Evolutionary conservation across 2,329 filamentous ascomycete genomes (phyloP).

Genomic region (Verticillium zaregamsianum): DNA sequence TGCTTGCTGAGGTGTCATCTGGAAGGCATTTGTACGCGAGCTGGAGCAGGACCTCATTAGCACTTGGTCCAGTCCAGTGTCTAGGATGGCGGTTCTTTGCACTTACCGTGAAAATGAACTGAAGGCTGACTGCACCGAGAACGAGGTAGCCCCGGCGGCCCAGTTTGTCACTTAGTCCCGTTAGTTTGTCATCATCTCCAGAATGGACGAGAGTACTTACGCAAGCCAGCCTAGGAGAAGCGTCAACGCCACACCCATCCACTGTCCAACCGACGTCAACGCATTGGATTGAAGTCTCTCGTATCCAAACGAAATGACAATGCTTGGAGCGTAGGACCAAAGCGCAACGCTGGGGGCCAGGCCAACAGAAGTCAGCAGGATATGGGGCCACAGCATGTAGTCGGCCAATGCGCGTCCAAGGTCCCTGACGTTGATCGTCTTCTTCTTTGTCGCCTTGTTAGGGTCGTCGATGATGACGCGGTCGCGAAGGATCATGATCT

Average conservation of each 20-base stretch:
- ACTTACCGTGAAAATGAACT: slow-evolving; percentile 11
- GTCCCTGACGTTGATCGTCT: slow-evolving; percentile 27
- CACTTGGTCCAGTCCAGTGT: no score
- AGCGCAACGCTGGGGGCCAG: slow-evolving; percentile 1
- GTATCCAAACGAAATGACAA: background rate
- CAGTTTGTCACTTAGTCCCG: slow-evolving; percentile 6
- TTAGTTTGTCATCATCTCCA: background rate
- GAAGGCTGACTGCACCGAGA: slow-evolving; percentile 6
- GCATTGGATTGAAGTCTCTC: background rate
- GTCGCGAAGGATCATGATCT: background rate
- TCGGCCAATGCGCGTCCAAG: slow-evolving; percentile 25
- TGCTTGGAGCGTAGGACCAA: background rate
- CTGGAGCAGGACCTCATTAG: background rate
- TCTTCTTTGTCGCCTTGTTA: background rate
- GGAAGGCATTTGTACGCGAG: slow-evolving; percentile 14
- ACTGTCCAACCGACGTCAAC: background rate
- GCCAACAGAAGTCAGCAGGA: background rate
- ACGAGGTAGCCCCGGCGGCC: slow-evolving; percentile 12
- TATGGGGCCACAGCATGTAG: background rate
- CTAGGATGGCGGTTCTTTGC: background rate
- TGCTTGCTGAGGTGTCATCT: slow-evolving; percentile 2
- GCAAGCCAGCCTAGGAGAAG: slow-evolving; percentile 4
- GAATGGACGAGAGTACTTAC: background rate
- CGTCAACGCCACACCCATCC: background rate
- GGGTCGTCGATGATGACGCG: slow-evolving; percentile 1